Evolutionary conservation across 352 stramenopile genomes (phyloP), one percentile per base, ranked within the genome.

Genomic region (Phytophthora foliorum): DNA sequence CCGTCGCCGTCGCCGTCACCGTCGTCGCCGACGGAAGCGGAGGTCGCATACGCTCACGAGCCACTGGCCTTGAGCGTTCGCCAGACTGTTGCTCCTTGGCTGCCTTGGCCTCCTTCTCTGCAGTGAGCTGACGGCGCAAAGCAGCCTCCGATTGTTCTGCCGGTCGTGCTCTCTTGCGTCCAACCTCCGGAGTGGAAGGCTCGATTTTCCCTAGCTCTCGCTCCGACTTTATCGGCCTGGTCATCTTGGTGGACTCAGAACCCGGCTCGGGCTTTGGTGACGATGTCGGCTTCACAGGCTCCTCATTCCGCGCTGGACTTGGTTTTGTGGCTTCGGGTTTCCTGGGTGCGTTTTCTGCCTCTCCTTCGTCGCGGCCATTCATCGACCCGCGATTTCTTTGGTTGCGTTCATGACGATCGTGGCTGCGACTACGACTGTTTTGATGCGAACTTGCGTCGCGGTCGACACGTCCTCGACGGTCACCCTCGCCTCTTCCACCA

Each of bases 121-220:
- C 88, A 2, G 82, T 91, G 25, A 95, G 72, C 24, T 91, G 83
- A 38, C 86, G 86, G 39, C 86, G 86, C 45, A 93, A 62, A 29
- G 77, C 76, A 32, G 86, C 84, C 57, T 95, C 88, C 2, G 80
- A 83, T n/a, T 67, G 53, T 24, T 96, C 88, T 29, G 79, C 53
- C 11, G 60, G 63, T 22, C 87, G 82, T 41, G 78, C 82, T 41
- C 82, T 69, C 66, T 93, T 94, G 25, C 67, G 72, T 8, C 42
- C 58, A 63, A 21, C 56, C 36, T 74, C 58, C 5, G 49, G 27
- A 17, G 34, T 6, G 19, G 53, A 51, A 36, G 54, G 70, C 29
- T 89, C 81, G 25, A 17, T 51, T 14, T 57, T 69, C 39, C 29
- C 39, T 0, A 49, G 21, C 6, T 72, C 55, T 4, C 66, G 77